A percentile compares a stretch with the other conserved stretches of the same genome.
Evolutionary conservation across 192 early-diverging fungal species (phyloP).

Genomic region (Linnemannia hyalina): DNA sequence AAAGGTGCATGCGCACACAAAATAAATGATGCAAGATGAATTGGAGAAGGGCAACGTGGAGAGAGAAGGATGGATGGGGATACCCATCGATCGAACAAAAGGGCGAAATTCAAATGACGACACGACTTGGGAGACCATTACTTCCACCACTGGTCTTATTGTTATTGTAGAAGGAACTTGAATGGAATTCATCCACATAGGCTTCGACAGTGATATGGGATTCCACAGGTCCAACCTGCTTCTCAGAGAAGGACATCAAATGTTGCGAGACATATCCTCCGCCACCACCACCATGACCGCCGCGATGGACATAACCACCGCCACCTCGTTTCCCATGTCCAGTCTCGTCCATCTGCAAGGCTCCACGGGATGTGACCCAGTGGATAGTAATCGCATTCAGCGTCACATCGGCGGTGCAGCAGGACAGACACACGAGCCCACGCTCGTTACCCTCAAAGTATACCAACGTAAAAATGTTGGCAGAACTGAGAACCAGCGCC

Average conservation of each 20-base stretch:
- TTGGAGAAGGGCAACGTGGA: too few species aligned
- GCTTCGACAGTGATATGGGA: conserved; percentile 32
- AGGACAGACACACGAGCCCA: conserved; percentile 55
- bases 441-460: conserved; percentile 53
- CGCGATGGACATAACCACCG: background rate
- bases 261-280: background rate
- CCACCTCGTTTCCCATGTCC: background rate
- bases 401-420: conserved; percentile 57
- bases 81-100: background rate
- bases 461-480: conserved; percentile 51
- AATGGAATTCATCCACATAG: conserved; percentile 30
- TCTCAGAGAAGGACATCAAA: conserved; percentile 2
- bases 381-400: conserved; percentile 57
- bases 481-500: conserved; percentile 52
- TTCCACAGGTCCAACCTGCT: conserved; percentile 1
- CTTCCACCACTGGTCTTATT: background rate
- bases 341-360: background rate
- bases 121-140: background rate
- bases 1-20: too few species aligned
- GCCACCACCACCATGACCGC: background rate
- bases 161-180: background rate
- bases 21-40: too few species aligned
- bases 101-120: background rate
- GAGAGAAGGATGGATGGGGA: background rate
- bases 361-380: conserved; percentile 50